These are phyloP conservation scores for Wickerhamomyces rabaulensis DNA, from an alignment of 805 yeast species.

Conservation along the genomic window DNA sequence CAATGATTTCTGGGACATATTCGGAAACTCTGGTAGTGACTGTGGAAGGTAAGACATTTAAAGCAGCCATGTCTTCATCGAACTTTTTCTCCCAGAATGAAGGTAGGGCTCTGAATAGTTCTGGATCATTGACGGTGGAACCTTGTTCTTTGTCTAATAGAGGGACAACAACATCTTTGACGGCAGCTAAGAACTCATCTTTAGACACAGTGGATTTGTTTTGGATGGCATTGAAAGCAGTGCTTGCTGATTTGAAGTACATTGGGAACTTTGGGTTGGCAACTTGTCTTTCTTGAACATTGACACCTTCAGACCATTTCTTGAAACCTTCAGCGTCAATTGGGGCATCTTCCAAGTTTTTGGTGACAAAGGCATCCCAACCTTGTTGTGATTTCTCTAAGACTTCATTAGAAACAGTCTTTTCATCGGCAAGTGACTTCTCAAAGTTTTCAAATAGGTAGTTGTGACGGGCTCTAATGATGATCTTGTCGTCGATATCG, in stretches of 20 bases:
- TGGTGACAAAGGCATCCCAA: conserved; percentile 43
- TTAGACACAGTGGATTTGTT: conserved; percentile 22
- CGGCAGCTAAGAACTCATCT: conserved; percentile 37
- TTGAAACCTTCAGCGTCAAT: conserved; percentile 33
- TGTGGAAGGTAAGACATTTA: conserved; percentile 82
- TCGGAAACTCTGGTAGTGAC: conserved; percentile 93
- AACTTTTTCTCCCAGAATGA: conserved; percentile 85
- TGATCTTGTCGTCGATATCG: conserved; percentile 97
- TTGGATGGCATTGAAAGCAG: conserved; percentile 44
- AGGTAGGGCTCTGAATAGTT: conserved; percentile 74
- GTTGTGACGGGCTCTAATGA: conserved; percentile 88
- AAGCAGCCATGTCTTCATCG: conserved; percentile 76
- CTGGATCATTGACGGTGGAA: conserved; percentile 74
- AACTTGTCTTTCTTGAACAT: conserved; percentile 44
- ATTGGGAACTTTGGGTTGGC: conserved; percentile 82
- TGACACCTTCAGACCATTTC: conserved; percentile 46
- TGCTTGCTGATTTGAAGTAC: conserved; percentile 60
- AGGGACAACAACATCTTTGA: conserved; percentile 77
- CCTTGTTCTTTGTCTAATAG: conserved; percentile 69
- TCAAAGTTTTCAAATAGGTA: conserved; percentile 65
- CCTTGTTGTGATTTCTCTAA: conserved; percentile 35
- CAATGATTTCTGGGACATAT: conserved; percentile 87
- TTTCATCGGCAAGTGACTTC: conserved; percentile 22
- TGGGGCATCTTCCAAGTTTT: conserved; percentile 48
- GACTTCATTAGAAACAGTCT: conserved; percentile 29